Conservation (phyloP, 1,284 basidiomycete species). For the Fomitopsis betulina region DNA sequence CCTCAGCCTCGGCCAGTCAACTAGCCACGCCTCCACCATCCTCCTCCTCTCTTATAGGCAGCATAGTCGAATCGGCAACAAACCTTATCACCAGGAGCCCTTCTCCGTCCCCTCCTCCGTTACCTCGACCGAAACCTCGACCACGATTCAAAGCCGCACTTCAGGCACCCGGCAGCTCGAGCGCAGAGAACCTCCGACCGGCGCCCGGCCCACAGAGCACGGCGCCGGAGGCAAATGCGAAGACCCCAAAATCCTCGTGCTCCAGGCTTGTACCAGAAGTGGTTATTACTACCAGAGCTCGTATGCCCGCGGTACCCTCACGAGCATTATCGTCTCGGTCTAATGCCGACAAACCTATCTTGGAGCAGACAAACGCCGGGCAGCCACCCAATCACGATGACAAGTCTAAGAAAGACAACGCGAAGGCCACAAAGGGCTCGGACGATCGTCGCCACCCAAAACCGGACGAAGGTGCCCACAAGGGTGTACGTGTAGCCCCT, state of each 20-base stretch:
- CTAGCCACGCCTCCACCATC: slow-evolving; percentile 39
- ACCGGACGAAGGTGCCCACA: background rate
- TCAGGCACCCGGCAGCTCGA: background rate
- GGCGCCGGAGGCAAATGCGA: background rate
- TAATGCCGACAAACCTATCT: background rate
- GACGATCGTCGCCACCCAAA: background rate
- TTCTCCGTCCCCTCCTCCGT: slow-evolving; percentile 15
- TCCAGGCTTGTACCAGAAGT: slow-evolving; percentile 8
- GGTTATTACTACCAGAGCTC: slow-evolving; percentile 3
- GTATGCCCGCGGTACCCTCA: background rate
- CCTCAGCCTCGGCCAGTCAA: slow-evolving; percentile 8
- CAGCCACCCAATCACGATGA: background rate
- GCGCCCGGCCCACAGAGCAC: background rate
- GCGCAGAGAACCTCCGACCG: background rate
- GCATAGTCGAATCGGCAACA: slow-evolving; percentile 15
- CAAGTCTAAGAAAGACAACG: background rate
- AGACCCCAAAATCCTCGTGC: background rate
- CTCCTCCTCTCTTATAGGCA: slow-evolving; percentile 22
- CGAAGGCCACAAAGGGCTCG: background rate
- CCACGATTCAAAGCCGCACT: background rate
- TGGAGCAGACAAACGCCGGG: background rate
- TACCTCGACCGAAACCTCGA: slow-evolving; percentile 6
- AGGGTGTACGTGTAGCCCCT: background rate
- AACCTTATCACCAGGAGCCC: slow-evolving; percentile 16
- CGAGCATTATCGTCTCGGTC: background rate